phyloP scores from a whole-genome alignment of 164 flowering plant species.

The Malania oleifera region DNA sequence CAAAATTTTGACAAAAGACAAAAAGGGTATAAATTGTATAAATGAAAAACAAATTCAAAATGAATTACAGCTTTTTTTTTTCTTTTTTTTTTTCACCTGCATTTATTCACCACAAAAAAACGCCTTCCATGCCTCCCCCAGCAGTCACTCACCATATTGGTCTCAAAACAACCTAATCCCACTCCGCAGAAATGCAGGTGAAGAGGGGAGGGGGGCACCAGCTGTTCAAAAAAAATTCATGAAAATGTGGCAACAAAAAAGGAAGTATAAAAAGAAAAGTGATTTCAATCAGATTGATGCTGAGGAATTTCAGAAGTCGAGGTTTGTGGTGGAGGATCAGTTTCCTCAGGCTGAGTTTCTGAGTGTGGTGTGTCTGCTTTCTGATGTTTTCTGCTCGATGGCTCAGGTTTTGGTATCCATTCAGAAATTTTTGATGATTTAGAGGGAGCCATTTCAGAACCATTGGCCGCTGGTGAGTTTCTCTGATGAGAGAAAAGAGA shows the following conservation, averaged over 20 bases:
- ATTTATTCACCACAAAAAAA: conserved; percentile 47
- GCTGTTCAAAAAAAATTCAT: conserved; percentile 20
- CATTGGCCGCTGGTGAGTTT: conserved; percentile 16
- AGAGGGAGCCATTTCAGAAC: conserved; percentile 25
- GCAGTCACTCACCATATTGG: conserved; percentile 15
- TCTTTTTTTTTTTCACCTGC: conserved; percentile 38
- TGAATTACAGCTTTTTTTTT: no score
- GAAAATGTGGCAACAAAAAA: conserved; percentile 8
- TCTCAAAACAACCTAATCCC: conserved; percentile 17
- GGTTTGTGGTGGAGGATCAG: conserved; percentile 13
- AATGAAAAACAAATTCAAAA: no score
- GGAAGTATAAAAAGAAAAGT: neutral
- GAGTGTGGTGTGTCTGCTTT: conserved; percentile 11
- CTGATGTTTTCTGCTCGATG: conserved; percentile 13
- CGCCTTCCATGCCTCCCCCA: conserved; percentile 23
- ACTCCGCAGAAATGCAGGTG: conserved; percentile 36
- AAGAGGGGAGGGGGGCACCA: conserved; percentile 28
- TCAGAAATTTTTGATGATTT: conserved; percentile 21
- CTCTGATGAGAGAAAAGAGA: conserved; percentile 27
- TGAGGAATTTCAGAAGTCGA: conserved; percentile 17
- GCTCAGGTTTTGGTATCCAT: conserved; percentile 21
- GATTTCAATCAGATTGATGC: conserved; percentile 18
- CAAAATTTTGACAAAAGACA: no score
- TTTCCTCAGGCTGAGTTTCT: conserved; percentile 15
- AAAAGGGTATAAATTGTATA: no score